Evolutionary conservation across 768 basidiomycete genomes (phyloP).

Genomic region (Clavulina sp.): DNA sequence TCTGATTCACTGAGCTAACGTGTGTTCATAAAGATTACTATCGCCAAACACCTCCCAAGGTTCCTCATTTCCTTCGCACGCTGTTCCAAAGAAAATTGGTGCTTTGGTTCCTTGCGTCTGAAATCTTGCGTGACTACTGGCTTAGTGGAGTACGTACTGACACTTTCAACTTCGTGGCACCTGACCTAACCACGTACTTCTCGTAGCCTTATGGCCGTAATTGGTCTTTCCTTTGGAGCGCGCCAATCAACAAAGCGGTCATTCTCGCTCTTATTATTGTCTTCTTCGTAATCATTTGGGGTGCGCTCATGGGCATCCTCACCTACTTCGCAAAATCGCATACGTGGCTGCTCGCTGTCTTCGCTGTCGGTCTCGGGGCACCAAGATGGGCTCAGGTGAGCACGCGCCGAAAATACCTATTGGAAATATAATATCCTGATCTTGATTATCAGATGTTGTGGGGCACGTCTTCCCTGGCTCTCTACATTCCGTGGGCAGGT

Average conservation of each 20-base stretch:
- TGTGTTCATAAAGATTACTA: slow-evolving; percentile 48
- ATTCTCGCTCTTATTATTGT: slow-evolving; percentile 58
- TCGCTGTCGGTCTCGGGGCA: slow-evolving; percentile 86
- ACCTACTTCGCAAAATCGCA: slow-evolving; percentile 84
- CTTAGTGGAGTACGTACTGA: slow-evolving; percentile 50
- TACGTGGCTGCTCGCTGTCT: slow-evolving; percentile 88
- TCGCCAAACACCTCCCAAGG: slow-evolving; percentile 83
- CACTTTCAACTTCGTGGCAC: slow-evolving; percentile 19
- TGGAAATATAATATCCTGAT: not conserved
- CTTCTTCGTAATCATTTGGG: slow-evolving; percentile 88
- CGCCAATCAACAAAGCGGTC: slow-evolving; percentile 65
- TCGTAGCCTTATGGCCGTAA: slow-evolving; percentile 75
- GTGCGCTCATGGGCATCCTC: slow-evolving; percentile 47
- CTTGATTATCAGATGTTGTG: slow-evolving; percentile 49
- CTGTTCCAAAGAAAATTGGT: slow-evolving; percentile 83
- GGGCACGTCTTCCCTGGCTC: slow-evolving; percentile 84
- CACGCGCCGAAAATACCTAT: not conserved
- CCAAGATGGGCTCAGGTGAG: slow-evolving; percentile 85
- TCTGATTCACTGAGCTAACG: slow-evolving; percentile 7
- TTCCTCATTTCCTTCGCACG: slow-evolving; percentile 80
- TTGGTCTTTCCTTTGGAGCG: slow-evolving; percentile 86
- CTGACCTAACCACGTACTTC: slow-evolving; percentile 5
- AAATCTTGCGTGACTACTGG: slow-evolving; percentile 86
- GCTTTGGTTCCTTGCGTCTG: slow-evolving; percentile 76
- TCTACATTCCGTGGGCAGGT: slow-evolving; percentile 92